These are phyloP conservation scores for Trametes punicea DNA, from an alignment of 768 basidiomycete species.

Conservation along the genomic window DNA sequence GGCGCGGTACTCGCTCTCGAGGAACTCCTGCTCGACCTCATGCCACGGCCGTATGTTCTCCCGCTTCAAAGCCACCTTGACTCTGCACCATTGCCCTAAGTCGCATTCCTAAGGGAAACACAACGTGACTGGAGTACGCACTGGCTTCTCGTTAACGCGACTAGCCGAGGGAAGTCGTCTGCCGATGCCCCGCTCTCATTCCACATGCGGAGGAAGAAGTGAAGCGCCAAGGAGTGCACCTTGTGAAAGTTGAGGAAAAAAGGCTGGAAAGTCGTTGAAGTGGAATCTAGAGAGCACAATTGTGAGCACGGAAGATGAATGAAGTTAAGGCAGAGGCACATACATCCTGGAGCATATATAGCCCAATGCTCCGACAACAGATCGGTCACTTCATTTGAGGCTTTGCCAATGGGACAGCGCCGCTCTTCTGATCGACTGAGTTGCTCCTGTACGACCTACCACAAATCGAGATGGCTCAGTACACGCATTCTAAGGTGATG, in stretches of 20 bases:
- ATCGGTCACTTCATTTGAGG: slow-evolving; percentile 84
- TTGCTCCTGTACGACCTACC: slow-evolving; percentile 75
- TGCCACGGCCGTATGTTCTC: slow-evolving; percentile 81
- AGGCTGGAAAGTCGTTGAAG: slow-evolving; percentile 78
- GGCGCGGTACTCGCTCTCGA: slow-evolving; percentile 79
- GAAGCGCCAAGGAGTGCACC: slow-evolving; percentile 76
- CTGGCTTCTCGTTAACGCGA: slow-evolving; percentile 81
- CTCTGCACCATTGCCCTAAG: too few relatives aligned
- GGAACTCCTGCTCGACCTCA: slow-evolving; percentile 77
- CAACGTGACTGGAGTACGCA: slow-evolving; percentile 27
- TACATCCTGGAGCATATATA: slow-evolving; percentile 83
- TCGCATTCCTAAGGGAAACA: neutral
- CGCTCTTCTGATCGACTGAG: slow-evolving; percentile 67
- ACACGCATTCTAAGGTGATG: neutral
- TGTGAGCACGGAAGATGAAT: slow-evolving; percentile 9
- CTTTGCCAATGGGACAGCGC: slow-evolving; percentile 78
- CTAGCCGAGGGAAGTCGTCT: slow-evolving; percentile 76
- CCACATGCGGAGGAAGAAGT: slow-evolving; percentile 94
- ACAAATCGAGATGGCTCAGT: neutral
- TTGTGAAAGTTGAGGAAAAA: slow-evolving; percentile 84
- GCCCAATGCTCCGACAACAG: slow-evolving; percentile 82
- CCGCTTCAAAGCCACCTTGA: slow-evolving; percentile 69
- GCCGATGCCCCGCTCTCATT: slow-evolving; percentile 75
- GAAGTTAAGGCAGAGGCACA: slow-evolving; percentile 28
- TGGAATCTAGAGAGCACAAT: slow-evolving; percentile 52